Evolutionary conservation across 306 rosid species (phyloP), one percentile per base, ranked within the genome.

Genomic region (Cucurbita ficifolia): DNA sequence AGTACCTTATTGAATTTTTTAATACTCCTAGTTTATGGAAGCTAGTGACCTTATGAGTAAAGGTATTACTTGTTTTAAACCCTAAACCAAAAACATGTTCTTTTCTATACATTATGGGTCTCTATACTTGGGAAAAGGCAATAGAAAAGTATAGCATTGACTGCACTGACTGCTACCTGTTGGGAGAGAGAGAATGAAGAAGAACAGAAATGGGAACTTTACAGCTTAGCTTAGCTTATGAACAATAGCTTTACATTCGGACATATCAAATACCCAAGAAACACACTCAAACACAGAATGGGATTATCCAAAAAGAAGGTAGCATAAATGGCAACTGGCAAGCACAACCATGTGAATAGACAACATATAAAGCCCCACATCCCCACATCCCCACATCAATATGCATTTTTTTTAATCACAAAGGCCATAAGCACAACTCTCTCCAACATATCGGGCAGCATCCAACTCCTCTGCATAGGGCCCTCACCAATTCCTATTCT

Each of bases 211-310:
- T 40, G 36, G 70, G 18, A 21, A 83, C 82, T 84, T 81, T 84
- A 79, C 86, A 82, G 88, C 88, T 29, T 29, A 29, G 33, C 33
- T 29, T 75, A 70, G 56, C 29, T 61, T 19, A 29, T 74, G 56
- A 17, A 43, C 2, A 3, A 29, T 72, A 42, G 80, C 79, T 79
- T 78, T 81, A 49, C 49, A 38, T 36, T 64, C 10, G 11, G 11
- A 53, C 5, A 64, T 65, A 67, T 21, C 17, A 46, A 36, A 29
- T 17, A 60, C 6, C 13, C 29, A 38, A 19, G 3, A 48, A 33
- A 39, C 42, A 57, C 9, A 19, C 29, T 39, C 43, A 5, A 13
- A 38, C 3, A 54, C 11, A 39, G n/a, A 67, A 5, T 3, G 53
- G 12, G 21, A 52, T 52, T 72, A 33, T 72, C 33, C 7, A 54